Conservation (phyloP, 2,329 filamentous ascomycete genomes). For the Hymenoscyphus repandus region DNA sequence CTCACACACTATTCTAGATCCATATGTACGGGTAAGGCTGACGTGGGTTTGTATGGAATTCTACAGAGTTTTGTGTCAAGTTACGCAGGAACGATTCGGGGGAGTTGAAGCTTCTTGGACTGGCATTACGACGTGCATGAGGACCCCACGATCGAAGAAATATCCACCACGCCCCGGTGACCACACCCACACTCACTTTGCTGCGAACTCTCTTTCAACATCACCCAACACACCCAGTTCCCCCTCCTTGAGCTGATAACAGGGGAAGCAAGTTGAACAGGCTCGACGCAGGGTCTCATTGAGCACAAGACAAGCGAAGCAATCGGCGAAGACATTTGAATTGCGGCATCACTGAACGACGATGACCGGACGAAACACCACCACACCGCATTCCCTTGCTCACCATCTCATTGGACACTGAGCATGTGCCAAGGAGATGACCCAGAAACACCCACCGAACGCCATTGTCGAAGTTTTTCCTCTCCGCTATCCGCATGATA, state of each 20-base stretch:
- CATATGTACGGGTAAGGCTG: slow-evolving; percentile 7
- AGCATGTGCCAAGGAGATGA: neutral
- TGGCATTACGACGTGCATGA: slow-evolving; percentile 7
- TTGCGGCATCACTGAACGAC: neutral
- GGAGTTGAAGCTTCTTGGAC: slow-evolving; percentile 1
- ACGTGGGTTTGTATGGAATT: neutral
- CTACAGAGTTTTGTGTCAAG: neutral
- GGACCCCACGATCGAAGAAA: slow-evolving; percentile 1
- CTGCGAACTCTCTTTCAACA: neutral
- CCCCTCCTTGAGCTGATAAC: no score
- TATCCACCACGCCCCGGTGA: neutral
- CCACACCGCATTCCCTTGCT: neutral
- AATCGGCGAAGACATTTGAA: no score
- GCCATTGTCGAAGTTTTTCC: neutral
- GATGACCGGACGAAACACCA: neutral
- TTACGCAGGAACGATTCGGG: slow-evolving; percentile 9
- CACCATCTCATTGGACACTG: neutral
- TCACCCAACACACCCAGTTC: neutral
- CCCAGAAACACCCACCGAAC: neutral
- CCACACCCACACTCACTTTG: neutral
- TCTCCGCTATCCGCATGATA: neutral
- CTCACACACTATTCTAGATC: neutral
- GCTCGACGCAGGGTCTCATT: no score
- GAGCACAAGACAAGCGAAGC: neutral
- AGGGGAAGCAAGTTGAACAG: no score